Conservation (phyloP, 805 yeast genomes). For the Candida nanaspora region DNA sequence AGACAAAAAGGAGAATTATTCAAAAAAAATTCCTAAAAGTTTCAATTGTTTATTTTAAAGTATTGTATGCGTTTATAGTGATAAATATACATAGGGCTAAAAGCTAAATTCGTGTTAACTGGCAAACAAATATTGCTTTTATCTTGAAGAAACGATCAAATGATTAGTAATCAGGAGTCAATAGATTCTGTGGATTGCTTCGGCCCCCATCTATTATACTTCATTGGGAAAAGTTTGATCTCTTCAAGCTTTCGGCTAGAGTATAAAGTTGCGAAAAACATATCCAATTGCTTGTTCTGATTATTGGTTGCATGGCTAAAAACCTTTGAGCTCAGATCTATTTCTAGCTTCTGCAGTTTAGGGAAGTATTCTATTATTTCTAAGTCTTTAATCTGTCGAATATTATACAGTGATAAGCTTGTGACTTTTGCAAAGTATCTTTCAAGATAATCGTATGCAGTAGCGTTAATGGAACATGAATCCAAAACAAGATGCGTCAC, state of each 20-base stretch:
- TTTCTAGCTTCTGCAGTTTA: conserved; percentile 28
- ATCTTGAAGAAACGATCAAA: too few species aligned
- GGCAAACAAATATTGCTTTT: too few species aligned
- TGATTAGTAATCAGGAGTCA: too few species aligned
- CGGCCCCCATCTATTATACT: neutral
- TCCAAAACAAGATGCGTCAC: conserved; percentile 6
- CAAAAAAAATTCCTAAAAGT: too few species aligned
- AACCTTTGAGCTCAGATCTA: conserved; percentile 44
- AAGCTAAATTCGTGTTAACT: too few species aligned
- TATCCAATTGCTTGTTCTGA: conserved; percentile 2
- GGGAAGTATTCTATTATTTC: conserved; percentile 41
- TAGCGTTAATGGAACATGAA: conserved; percentile 3
- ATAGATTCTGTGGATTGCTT: neutral
- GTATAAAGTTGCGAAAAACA: conserved; percentile 3
- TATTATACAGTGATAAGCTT: conserved; percentile 28
- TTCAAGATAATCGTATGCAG: conserved; percentile 17
- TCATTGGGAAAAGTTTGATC: neutral
- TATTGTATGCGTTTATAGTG: too few species aligned
- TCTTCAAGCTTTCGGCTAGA: neutral
- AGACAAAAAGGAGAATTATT: too few species aligned
- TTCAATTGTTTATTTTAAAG: too few species aligned
- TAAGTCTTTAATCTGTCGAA: conserved; percentile 39
- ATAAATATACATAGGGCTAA: too few species aligned
- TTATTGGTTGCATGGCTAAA: conserved; percentile 19
- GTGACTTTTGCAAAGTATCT: conserved; percentile 35